Evolutionary conservation across 1,284 basidiomycete species (phyloP).

Genomic region (Heterobasidion irregulare): DNA sequence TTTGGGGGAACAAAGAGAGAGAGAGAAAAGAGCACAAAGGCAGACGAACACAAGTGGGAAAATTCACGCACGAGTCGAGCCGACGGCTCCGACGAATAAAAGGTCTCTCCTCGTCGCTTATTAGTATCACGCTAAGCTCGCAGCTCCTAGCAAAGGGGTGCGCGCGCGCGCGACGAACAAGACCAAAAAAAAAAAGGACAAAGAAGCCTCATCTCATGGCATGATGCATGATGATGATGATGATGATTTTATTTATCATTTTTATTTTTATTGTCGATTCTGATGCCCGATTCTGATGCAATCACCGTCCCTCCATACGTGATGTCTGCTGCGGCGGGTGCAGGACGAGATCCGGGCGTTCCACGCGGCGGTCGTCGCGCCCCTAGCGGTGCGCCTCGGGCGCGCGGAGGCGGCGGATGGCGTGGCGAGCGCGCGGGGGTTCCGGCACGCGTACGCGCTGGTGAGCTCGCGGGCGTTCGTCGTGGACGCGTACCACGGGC

Average conservation of each 20-base stretch:
- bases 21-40: background rate
- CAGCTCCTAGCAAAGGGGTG: no score
- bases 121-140: no score
- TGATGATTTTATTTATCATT: background rate
- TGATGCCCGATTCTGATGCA: no score
- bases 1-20: background rate
- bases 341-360: conserved; percentile 39
- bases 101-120: no score
- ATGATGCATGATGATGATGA: background rate
- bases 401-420: conserved; percentile 11
- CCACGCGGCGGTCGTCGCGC: conserved; percentile 24
- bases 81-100: no score
- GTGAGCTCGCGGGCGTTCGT: conserved; percentile 85
- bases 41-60: no score
- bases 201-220: no score
- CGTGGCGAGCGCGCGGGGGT: conserved; percentile 33
- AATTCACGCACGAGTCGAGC: no score
- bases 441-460: conserved; percentile 68
- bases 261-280: background rate
- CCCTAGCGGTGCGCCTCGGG: conserved; percentile 12
- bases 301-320: background rate
- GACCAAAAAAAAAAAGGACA: no score
- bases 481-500: conserved; percentile 78
- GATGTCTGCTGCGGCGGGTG: background rate
- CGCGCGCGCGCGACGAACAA: no score